Base-by-base conservation (phyloP, 1,139 yeast species). In the Taphrina populina region DNA sequence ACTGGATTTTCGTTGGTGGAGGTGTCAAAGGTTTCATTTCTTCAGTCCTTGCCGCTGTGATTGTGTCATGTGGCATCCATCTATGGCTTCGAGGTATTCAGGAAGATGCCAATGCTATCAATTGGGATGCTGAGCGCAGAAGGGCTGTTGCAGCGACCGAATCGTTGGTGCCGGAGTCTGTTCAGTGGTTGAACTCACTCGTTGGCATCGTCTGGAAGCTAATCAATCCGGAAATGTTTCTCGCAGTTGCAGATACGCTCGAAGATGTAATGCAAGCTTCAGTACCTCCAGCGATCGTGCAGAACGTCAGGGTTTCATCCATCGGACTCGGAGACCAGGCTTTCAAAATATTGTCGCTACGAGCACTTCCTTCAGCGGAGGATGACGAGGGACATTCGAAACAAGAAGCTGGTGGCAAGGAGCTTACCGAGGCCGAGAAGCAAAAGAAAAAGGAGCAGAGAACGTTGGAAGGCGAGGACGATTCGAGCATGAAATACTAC, bases 211-310 rank as follows among this genome's bases (percentile, higher is more conserved):
- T 51, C 11, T 56, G 58, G 58, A 37, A 32, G 8, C 43, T 56
- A 34, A 49, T 56, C 41, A 56, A 56, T 23, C 58, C 58, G 6
- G 58, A 56, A 35, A 33, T 51, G 49, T 56, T 56, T 19, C 39
- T 47, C 7, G 46, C 58, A 15, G 29, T 56, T 32, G 52, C 56
- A 15, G 58, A 56, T 26, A 52, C 54, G 19, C 45, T 56, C 23
- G 58, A 56, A 35, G 58, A 56, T 36, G 56, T 56, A 23, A 56
- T 56, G 58, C 56, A 56, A 32, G 58, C 58, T 10, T 51, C 56
- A 11, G 55, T 56, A 4, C 58, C 58, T 4, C 56, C 51, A 10
- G 26, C 51, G 2, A 29, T 56, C 4, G 37, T 56, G 7, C 55
- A 56, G 27, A 56, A 56, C 29, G 56, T 56, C 10, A 45, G 52